Percentiles rank a stretch among this genome's conserved stretches.
Evolutionary conservation across 148 eudicot species (phyloP).

Genomic region (Heliamphora exappendiculata): DNA sequence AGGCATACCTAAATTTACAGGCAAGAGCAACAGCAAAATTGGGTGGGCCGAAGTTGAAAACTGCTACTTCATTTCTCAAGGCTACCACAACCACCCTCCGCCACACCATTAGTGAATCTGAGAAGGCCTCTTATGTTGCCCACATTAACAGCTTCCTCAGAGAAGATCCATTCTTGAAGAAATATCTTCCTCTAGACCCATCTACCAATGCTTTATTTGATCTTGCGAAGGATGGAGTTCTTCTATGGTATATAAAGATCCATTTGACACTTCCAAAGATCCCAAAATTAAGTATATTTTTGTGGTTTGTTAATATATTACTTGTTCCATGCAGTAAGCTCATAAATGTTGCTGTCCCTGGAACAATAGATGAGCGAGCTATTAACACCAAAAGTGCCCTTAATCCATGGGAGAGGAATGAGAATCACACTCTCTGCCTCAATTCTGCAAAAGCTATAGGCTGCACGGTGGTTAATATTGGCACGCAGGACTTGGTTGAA

Average conservation of each 20-base stretch:
- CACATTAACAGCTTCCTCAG: conserved; percentile 67
- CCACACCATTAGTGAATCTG: conserved; percentile 76
- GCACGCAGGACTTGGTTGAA: conserved; percentile 79
- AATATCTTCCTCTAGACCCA: conserved; percentile 76
- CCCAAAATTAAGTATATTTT: too few relatives aligned
- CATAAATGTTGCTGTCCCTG: conserved; percentile 90
- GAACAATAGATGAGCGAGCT: conserved; percentile 90
- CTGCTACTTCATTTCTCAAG: conserved; percentile 64
- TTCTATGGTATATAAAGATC: conserved; percentile 49
- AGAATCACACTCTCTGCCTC: conserved; percentile 89
- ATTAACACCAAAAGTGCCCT: conserved; percentile 59
- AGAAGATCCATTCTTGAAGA: conserved; percentile 61
- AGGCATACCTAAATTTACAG: conserved; percentile 61
- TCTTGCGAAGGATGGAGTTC: conserved; percentile 85
- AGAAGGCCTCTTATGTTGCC: conserved; percentile 67
- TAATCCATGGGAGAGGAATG: conserved; percentile 94
- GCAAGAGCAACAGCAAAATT: conserved; percentile 46
- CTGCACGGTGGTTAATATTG: conserved; percentile 90
- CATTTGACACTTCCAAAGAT: not conserved
- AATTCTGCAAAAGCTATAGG: conserved; percentile 97
- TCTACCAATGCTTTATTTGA: conserved; percentile 60
- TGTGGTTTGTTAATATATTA: conserved; percentile 6
- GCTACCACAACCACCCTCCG: conserved; percentile 80
- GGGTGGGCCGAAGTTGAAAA: conserved; percentile 41
- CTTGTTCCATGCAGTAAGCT: conserved; percentile 55